Conservation (phyloP, 306 rosid genomes). For the Acacia crassicarpa region DNA sequence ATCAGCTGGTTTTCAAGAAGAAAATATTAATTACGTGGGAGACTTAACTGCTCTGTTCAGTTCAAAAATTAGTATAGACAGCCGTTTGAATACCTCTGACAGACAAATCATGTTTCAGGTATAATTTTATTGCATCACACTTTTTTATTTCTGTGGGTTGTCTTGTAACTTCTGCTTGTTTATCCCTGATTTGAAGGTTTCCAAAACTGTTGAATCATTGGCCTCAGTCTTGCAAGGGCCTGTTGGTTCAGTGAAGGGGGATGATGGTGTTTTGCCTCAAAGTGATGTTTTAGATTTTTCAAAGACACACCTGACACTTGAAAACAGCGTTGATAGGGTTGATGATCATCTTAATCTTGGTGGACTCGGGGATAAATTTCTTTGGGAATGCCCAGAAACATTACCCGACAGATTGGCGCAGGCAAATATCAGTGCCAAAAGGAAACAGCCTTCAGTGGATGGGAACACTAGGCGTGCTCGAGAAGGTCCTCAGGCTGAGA, state of each 20-base stretch:
- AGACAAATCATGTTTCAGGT: constrained; percentile 61
- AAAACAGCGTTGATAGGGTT: constrained; percentile 55
- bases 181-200: constrained; percentile 55
- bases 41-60: constrained; percentile 59
- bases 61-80: constrained; percentile 54
- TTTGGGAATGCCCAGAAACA: constrained; percentile 95
- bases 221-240: constrained; percentile 66
- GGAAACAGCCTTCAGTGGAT: constrained; percentile 70
- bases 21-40: constrained; percentile 53
- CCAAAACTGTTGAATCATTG: constrained; percentile 61
- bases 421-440: constrained; percentile 55
- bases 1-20: constrained; percentile 61
- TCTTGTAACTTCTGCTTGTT: constrained; percentile 34
- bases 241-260: constrained; percentile 48
- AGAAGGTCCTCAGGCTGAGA: constrained; percentile 70
- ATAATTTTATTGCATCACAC: constrained; percentile 27
- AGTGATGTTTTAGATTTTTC: constrained; percentile 48
- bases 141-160: constrained; percentile 4
- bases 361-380: constrained; percentile 74
- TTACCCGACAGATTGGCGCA: constrained; percentile 82
- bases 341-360: constrained; percentile 60
- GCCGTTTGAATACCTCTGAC: constrained; percentile 49
- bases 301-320: constrained; percentile 54
- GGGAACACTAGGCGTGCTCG: constrained; percentile 79
- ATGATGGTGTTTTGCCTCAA: constrained; percentile 42